Conservation (phyloP, 2,329 filamentous ascomycete genomes). For the Colletotrichum sp. region DNA sequence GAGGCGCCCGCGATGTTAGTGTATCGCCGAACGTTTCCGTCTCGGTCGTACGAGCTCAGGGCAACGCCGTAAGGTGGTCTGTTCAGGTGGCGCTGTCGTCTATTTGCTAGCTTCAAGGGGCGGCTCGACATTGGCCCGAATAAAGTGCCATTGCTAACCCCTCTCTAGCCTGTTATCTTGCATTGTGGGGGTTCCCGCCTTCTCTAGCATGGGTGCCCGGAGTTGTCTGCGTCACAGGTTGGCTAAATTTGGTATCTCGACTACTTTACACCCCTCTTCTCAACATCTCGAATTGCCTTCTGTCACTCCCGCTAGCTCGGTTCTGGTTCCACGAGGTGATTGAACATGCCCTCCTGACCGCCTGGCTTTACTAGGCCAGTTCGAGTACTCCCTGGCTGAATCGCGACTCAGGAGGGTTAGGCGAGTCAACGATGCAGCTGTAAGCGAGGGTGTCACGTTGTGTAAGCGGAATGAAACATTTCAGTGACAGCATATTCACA, state of each 20-base stretch:
- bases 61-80: neutral
- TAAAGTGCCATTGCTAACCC: neutral
- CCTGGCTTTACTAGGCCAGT: neutral
- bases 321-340: neutral
- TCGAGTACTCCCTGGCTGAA: neutral
- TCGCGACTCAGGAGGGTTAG: neutral
- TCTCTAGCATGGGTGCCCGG: neutral
- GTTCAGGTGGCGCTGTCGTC: neutral
- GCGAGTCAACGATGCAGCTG: neutral
- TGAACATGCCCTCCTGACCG: neutral
- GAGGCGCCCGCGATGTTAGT: neutral
- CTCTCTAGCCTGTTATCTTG: neutral
- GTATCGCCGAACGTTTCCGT: neutral
- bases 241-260: neutral
- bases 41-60: neutral
- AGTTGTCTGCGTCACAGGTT: neutral
- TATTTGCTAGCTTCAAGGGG: neutral
- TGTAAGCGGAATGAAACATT: neutral
- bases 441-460: neutral
- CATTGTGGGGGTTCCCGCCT: neutral
- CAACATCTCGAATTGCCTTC: neutral
- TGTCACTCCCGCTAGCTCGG: neutral
- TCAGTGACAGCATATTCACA: neutral
- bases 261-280: neutral
- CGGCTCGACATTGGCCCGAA: neutral